Evolutionary conservation across 148 eudicot genomes (phyloP), one percentile per base, ranked within the genome.

Genomic region (Arctostaphylos glauca): DNA sequence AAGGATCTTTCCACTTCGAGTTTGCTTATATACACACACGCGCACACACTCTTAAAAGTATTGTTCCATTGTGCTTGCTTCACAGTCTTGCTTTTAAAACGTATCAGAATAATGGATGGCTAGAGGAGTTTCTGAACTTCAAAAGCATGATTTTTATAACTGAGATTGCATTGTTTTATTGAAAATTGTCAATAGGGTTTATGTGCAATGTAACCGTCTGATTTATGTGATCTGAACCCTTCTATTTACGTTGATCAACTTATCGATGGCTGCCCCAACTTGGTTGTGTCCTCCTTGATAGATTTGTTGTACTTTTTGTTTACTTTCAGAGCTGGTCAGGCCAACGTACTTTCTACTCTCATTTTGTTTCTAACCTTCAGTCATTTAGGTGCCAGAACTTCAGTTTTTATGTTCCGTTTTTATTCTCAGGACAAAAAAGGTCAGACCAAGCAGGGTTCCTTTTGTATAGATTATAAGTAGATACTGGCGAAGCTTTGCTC

Each of bases 201-300:
- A 25, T 62, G 25, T 21, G 47, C 52, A 10, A 59, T 15, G 54
- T 25, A 46, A 79, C 43, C 3, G 10, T 60, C 66, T 46, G 72
- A 50, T 44, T 79, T 48, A 21, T 64, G 50, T 80, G 74, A 46
- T 62, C 47, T 64, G 74, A 25, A 48, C 48, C 47, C 54, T 62
- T 78, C 4, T 19, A 15, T 41, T 62, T 13, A 21, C 46, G 23
- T 25, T 18, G 58, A 80, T 23, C 48, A 80, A 64, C 48, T 25
- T 62, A 5, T 64, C 13, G 64, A 75, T 9, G 54, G 60, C 19
- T 56, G 14, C 66, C 23, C 66, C 9, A 56, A 8, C 68, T 31
- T 19, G 31, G 81, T 79, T 43, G 50, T 79, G 41, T 44, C 48
- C 68, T 79, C 50, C 81, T 67, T 46, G 64, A 41, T 56, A 14